These are phyloP conservation scores for Cadophora sp. DNA, from an alignment of 2,329 filamentous ascomycete genomes.

Conservation along the genomic window DNA sequence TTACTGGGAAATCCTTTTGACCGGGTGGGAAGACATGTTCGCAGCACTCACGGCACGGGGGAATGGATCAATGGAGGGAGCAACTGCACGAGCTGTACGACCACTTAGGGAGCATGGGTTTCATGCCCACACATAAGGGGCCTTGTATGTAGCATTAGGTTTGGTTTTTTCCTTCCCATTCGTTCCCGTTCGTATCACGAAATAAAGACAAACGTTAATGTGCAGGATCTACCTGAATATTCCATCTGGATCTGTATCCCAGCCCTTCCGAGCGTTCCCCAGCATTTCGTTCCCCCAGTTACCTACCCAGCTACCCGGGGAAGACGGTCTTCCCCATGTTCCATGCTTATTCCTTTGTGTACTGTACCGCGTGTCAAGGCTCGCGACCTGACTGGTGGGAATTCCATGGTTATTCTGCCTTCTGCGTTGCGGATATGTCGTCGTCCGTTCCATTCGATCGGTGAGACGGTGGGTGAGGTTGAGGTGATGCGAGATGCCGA, in stretches of 20 bases:
- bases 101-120: conserved; percentile 37
- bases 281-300: neutral
- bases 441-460: conserved; percentile 26
- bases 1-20: conserved; percentile 33
- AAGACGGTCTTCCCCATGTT: neutral
- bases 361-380: neutral
- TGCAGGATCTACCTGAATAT: conserved; percentile 8
- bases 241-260: neutral
- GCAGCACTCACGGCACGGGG: conserved; percentile 27
- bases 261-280: neutral
- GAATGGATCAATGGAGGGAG: conserved; percentile 20
- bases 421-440: conserved; percentile 27
- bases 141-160: conserved; percentile 41
- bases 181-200: conserved; percentile 23
- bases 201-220: conserved; percentile 24
- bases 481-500: conserved; percentile 26
- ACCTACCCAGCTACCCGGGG: conserved; percentile 2
- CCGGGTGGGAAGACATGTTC: conserved; percentile 36
- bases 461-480: conserved; percentile 2
- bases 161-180: conserved; percentile 15
- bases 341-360: neutral
- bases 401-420: neutral
- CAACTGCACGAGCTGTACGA: conserved; percentile 40
- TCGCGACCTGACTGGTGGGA: conserved; percentile 4
- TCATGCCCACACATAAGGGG: conserved; percentile 36